Conservation (phyloP, 73 alveolate species). For the Tetrahymena malaccensis region DNA sequence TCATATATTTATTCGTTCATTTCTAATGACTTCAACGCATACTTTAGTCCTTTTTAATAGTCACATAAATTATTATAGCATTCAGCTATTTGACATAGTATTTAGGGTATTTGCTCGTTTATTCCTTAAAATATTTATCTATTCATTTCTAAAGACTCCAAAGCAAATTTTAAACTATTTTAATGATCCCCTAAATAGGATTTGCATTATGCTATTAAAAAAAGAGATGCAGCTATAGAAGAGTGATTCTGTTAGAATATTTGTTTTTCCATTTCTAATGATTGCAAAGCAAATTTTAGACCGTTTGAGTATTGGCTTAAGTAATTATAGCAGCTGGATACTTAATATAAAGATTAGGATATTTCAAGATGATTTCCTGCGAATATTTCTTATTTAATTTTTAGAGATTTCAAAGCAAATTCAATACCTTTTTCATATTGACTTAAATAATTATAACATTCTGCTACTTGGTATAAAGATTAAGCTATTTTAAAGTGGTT, state of each 20-base stretch:
- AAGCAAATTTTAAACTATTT: no score
- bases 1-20: not conserved
- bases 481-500: not conserved
- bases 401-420: not conserved
- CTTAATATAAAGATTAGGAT: not conserved
- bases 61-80: not conserved
- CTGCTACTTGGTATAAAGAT: not conserved
- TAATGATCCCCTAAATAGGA: no score
- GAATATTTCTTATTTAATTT: not conserved
- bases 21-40: not conserved
- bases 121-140: no score
- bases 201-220: no score
- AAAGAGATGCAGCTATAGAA: no score
- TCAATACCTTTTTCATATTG: not conserved
- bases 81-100: not conserved
- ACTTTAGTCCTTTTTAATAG: not conserved
- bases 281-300: no score
- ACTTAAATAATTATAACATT: not conserved
- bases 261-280: no score
- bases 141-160: no score
- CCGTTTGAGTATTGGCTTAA: no score
- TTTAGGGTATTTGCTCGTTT: no score
- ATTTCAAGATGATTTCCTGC: not conserved
- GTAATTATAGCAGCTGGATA: no score
- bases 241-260: no score